Evolutionary conservation across 148 eudicot species (phyloP).

Genomic region (Cornus florida): DNA sequence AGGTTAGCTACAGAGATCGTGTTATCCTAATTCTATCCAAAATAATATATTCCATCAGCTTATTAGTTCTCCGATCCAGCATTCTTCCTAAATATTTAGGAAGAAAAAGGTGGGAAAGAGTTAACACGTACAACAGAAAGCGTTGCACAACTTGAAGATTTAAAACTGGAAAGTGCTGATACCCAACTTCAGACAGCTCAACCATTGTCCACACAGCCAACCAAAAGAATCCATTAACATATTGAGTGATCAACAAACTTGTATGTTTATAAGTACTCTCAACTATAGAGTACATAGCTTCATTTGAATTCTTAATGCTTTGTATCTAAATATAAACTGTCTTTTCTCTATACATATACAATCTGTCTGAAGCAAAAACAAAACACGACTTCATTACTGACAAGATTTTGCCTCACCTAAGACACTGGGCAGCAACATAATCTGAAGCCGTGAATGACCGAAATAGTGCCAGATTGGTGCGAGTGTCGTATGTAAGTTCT

Average conservation of each 20-base stretch:
- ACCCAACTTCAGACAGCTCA: background rate
- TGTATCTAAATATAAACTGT: background rate
- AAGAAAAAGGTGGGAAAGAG: background rate
- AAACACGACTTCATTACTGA: background rate
- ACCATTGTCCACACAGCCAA: background rate
- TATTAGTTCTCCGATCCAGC: background rate
- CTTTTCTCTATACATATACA: background rate
- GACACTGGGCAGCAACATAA: constrained; percentile 85
- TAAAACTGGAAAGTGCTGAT: background rate
- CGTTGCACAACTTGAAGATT: background rate
- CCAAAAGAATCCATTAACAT: background rate
- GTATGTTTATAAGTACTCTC: background rate
- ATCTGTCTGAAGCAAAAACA: background rate
- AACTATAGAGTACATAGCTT: background rate
- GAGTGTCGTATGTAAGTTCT: constrained; percentile 72
- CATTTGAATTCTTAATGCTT: background rate
- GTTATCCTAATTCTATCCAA: background rate
- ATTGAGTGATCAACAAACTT: background rate
- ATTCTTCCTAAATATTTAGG: background rate
- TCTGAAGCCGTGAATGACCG: constrained; percentile 80
- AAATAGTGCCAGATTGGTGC: constrained; percentile 78
- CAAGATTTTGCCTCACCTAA: constrained; percentile 46
- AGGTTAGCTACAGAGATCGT: background rate
- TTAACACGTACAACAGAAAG: background rate
- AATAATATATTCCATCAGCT: background rate